Evolutionary conservation across 352 stramenopile genomes (phyloP).

Genomic region (Albugo candida): DNA sequence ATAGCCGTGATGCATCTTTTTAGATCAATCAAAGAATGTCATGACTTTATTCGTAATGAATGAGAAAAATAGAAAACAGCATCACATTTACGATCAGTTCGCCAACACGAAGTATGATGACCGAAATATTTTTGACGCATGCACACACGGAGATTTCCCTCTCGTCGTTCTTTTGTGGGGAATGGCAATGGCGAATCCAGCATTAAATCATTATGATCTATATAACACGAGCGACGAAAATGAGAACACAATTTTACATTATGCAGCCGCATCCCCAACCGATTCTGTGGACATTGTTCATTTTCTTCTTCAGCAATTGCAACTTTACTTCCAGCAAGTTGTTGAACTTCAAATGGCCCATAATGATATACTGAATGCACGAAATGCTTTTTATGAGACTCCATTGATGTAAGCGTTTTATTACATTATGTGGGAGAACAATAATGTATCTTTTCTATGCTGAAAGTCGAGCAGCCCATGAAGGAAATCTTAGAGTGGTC

Average conservation of each 20-base stretch:
- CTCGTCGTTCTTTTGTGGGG: constrained; percentile 72
- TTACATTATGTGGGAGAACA: neutral
- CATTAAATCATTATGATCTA: constrained; percentile 14
- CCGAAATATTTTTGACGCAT: constrained; percentile 51
- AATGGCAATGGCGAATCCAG: constrained; percentile 51
- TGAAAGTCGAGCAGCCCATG: constrained; percentile 38
- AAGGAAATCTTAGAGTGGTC: constrained; percentile 38
- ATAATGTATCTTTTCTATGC: neutral
- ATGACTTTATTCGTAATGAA: no score
- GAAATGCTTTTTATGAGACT: constrained; percentile 40
- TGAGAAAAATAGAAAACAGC: no score
- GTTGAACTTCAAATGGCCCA: constrained; percentile 5
- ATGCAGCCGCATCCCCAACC: constrained; percentile 21
- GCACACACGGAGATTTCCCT: constrained; percentile 64
- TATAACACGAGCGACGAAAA: constrained; percentile 19
- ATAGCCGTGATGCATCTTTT: no score
- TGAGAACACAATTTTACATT: constrained; percentile 42
- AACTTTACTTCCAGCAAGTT: neutral
- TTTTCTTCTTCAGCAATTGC: constrained; percentile 62
- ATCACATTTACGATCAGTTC: no score
- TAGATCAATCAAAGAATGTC: no score
- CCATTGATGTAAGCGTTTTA: constrained; percentile 30
- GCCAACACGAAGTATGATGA: constrained; percentile 20
- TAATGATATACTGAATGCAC: constrained; percentile 22
- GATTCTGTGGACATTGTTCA: constrained; percentile 48